Evolutionary conservation across 345 rosid genomes (phyloP).

Genomic region (Corymbia maculata): DNA sequence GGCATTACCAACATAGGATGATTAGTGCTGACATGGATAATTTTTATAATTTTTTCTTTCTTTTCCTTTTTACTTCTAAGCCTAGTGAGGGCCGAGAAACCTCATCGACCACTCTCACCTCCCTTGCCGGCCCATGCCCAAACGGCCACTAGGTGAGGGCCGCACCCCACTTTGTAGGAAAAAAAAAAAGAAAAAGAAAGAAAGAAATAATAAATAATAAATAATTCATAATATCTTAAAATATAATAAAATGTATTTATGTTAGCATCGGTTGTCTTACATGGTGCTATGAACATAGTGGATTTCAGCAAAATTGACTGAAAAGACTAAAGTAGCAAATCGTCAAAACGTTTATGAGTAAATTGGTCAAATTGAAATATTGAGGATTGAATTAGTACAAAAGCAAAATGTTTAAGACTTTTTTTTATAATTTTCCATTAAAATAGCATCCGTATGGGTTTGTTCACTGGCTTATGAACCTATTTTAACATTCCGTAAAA

Average conservation of each 20-base stretch:
- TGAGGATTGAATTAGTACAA: rapidly evolving
- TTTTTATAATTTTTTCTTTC: too few relatives aligned
- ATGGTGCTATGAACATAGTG: rapidly evolving
- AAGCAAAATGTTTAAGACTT: rapidly evolving
- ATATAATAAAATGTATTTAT: too few relatives aligned
- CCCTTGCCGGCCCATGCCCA: neutral
- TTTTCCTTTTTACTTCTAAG: neutral
- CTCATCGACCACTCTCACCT: rapidly evolving
- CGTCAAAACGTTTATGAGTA: rapidly evolving
- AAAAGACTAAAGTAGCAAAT: too few relatives aligned
- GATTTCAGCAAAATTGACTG: neutral
- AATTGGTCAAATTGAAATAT: too few relatives aligned
- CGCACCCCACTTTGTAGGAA: rapidly evolving
- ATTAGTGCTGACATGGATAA: rapidly evolving
- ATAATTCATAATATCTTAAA: too few relatives aligned
- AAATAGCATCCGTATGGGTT: neutral
- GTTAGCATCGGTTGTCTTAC: rapidly evolving
- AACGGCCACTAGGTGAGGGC: neutral
- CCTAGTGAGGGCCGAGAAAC: neutral
- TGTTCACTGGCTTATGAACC: neutral
- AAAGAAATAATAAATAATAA: too few relatives aligned
- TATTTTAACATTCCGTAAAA: neutral
- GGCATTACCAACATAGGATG: rapidly evolving
- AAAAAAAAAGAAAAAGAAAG: too few relatives aligned
- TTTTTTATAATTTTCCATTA: too few relatives aligned